Evolutionary conservation across 2,329 filamentous ascomycete genomes (phyloP).

Genomic region (Fusarium liriodendri): DNA sequence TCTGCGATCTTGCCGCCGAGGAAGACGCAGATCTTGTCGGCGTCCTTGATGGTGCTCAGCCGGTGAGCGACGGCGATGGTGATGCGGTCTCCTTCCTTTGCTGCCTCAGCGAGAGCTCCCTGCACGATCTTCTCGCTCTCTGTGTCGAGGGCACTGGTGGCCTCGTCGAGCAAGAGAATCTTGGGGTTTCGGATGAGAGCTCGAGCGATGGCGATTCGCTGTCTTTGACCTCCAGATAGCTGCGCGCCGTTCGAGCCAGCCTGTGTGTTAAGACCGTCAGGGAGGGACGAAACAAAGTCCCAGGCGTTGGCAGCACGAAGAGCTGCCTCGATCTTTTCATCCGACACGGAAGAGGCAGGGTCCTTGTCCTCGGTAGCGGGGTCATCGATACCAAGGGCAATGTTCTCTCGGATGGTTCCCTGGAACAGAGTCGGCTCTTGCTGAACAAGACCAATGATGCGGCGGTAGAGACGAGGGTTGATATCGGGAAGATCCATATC

Average conservation of each 20-base stretch:
- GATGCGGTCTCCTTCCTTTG: slow-evolving; percentile 73
- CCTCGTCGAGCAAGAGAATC: slow-evolving; percentile 41
- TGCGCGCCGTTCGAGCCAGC: slow-evolving; percentile 74
- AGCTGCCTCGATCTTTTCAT: slow-evolving; percentile 55
- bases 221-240: slow-evolving; percentile 75
- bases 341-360: slow-evolving; percentile 18
- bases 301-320: slow-evolving; percentile 62
- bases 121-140: slow-evolving; percentile 66
- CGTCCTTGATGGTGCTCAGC: slow-evolving; percentile 87
- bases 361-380: slow-evolving; percentile 16
- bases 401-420: slow-evolving; percentile 86
- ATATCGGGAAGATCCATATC: slow-evolving; percentile 54
- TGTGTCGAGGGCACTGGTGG: slow-evolving; percentile 44
- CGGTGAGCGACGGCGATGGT: slow-evolving; percentile 81
- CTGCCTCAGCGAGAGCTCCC: slow-evolving; percentile 77
- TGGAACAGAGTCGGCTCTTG: slow-evolving; percentile 78
- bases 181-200: slow-evolving; percentile 59
- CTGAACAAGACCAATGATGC: slow-evolving; percentile 65
- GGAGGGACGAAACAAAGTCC: slow-evolving; percentile 55
- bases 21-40: slow-evolving; percentile 72
- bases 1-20: slow-evolving; percentile 67
- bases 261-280: slow-evolving; percentile 65
- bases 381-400: slow-evolving; percentile 54
- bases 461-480: slow-evolving; percentile 62
- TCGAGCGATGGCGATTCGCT: slow-evolving; percentile 75